Base-by-base conservation (phyloP, 2,329 filamentous ascomycete species). In the Xylariaceae sp. region DNA sequence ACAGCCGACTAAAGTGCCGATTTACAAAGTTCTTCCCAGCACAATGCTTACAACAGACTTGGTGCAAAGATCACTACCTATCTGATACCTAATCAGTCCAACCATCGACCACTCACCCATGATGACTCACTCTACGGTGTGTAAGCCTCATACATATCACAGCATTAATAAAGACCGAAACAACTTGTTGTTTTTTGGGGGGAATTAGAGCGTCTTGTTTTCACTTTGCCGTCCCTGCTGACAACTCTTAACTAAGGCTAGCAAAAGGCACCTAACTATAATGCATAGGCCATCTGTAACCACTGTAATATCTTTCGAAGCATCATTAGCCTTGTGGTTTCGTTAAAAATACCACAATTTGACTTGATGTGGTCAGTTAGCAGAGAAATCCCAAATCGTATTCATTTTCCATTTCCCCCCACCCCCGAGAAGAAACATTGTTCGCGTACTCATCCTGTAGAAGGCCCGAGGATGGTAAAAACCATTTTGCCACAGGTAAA, bases 361-460 rank as follows among this genome's bases (percentile, higher is more conserved):
- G 34, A 46, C 32, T 39, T 39, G 34, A 46, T 29, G 50, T 46
- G 31, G 9, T 51, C 11, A 45, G 48, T 19, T 41, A 35, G 56
- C 43, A 41, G 19, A 19, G 19, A 19, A 37, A 19, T 9, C 50
- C 51, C 31, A 19, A 19, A 34, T 37, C 43, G 30, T 39, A 53
- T 51, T 48, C 50, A 56, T 53, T 19, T 19, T 19, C 19, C 19
- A 19, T 19, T 19, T 19, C 51, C 49, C 46, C 47, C 11, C 30
- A 34, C 39, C 46, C 44, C 42, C 27, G 32, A 53, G 42, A 35
- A 47, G 32, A 31, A 45, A 46, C 41, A 51, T 47, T 32, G 54
- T 42, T 51, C 54, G 44, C 54, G 50, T 52, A 45, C 47, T 41
- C 44, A 54, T 47, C 50, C 44, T 27, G 46, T 56, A 31, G 43